Conservation (phyloP, 176 grass and related monocot species). For the Aegilops speltoides region DNA sequence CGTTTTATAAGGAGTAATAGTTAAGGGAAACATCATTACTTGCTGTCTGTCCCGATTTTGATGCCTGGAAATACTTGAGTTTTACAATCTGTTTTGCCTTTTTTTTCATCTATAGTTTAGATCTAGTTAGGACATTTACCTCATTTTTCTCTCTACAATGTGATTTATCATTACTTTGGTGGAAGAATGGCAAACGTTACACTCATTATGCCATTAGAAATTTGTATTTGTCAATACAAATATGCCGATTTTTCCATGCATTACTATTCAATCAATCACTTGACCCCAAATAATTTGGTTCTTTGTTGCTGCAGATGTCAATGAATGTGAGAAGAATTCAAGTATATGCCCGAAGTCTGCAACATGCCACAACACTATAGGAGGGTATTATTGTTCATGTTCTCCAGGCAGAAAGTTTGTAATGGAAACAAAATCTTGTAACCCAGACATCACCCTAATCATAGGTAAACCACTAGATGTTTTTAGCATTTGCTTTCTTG, state of each 20-base stretch:
- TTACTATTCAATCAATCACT: neutral
- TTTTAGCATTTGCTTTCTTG: neutral
- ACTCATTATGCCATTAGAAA: neutral
- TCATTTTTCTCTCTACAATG: no score
- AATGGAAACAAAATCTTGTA: constrained; percentile 22
- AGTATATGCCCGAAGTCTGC: constrained; percentile 17
- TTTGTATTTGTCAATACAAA: neutral
- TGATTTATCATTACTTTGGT: no score
- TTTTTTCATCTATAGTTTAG: neutral
- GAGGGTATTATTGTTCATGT: constrained; percentile 6
- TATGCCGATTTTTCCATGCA: neutral
- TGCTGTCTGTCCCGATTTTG: neutral
- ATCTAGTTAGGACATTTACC: neutral
- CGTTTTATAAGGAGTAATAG: neutral
- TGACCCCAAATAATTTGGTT: neutral
- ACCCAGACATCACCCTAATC: constrained; percentile 22
- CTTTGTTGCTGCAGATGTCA: neutral
- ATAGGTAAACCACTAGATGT: constrained; percentile 20
- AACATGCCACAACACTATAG: constrained; percentile 7
- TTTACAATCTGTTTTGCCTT: neutral
- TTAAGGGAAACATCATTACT: neutral
- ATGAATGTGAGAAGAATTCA: constrained; percentile 13
- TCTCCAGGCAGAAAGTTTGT: constrained; percentile 26
- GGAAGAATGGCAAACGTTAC: neutral
- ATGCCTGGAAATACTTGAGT: neutral